Evolutionary conservation across 2,329 filamentous ascomycete genomes (phyloP).

Genomic region (Sclerotinia nivalis): DNA sequence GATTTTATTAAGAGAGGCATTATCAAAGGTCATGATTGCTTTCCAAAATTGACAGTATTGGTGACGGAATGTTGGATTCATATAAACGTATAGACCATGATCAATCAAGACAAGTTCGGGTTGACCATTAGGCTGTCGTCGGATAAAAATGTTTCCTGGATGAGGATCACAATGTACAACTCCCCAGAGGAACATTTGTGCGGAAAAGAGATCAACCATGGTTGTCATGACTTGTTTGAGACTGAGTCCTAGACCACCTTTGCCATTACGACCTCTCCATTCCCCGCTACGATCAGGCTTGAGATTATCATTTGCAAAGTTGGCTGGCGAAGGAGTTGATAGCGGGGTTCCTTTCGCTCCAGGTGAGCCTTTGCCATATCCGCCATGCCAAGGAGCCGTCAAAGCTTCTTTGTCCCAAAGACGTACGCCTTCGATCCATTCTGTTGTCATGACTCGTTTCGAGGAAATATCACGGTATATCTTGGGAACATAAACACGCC

Average conservation of each 20-base stretch:
- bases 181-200: slow-evolving; percentile 97
- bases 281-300: slow-evolving; percentile 77
- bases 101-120: slow-evolving; percentile 94
- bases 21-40: slow-evolving; percentile 89
- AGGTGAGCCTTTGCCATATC: slow-evolving; percentile 72
- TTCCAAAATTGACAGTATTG: slow-evolving; percentile 94
- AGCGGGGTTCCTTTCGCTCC: slow-evolving; percentile 71
- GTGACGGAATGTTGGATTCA: slow-evolving; percentile 78
- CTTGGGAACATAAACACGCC: slow-evolving; percentile 83
- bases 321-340: slow-evolving; percentile 34
- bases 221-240: slow-evolving; percentile 91
- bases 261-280: slow-evolving; percentile 72
- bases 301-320: slow-evolving; percentile 54
- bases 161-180: slow-evolving; percentile 96
- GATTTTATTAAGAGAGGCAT: slow-evolving; percentile 71
- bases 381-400: slow-evolving; percentile 74
- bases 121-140: slow-evolving; percentile 76
- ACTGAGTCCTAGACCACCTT: slow-evolving; percentile 80
- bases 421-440: slow-evolving; percentile 95
- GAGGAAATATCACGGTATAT: slow-evolving; percentile 82
- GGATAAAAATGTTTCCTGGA: slow-evolving; percentile 95
- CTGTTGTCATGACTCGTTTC: slow-evolving; percentile 83
- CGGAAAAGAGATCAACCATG: slow-evolving; percentile 95
- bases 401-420: slow-evolving; percentile 90
- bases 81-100: slow-evolving; percentile 93